Percentiles rank a stretch among this genome's conserved stretches.
Evolutionary conservation across 495 filamentous ascomycete genomes (phyloP).

Genomic region (Amniculicola lignicola): DNA sequence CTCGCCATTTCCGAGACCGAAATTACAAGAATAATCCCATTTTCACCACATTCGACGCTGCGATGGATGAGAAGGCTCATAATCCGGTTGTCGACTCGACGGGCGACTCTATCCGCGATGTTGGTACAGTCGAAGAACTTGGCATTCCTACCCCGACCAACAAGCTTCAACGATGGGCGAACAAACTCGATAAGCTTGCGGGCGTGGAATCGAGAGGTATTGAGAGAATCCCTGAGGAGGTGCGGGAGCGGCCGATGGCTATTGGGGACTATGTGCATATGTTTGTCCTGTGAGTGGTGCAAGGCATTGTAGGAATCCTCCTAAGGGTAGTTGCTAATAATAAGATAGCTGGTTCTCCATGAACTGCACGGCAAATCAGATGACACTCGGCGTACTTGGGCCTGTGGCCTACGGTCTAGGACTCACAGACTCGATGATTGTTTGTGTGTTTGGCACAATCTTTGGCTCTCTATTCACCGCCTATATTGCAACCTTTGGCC

Average conservation of each 20-base stretch:
- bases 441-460: conserved; percentile 21
- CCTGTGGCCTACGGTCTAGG: conserved; percentile 25
- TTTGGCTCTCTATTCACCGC: conserved; percentile 15
- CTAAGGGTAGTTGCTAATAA: not conserved
- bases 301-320: not conserved
- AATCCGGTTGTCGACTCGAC: too few species aligned
- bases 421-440: conserved; percentile 17
- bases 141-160: conserved; percentile 9
- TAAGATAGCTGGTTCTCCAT: conserved; percentile 18
- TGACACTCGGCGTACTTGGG: conserved; percentile 24
- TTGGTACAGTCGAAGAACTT: conserved; percentile 15
- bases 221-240: conserved; percentile 11
- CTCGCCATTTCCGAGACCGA: not conserved
- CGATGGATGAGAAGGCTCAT: too few species aligned
- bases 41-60: too few species aligned
- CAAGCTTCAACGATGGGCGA: conserved; percentile 15
- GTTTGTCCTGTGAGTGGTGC: conserved; percentile 8
- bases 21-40: too few species aligned
- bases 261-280: conserved; percentile 19
- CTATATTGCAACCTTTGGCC: conserved; percentile 33
- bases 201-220: conserved; percentile 24
- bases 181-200: conserved; percentile 9
- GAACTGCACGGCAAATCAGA: conserved; percentile 25
- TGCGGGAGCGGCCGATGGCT: conserved; percentile 8
- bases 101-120: not conserved